Base-by-base conservation (phyloP, 768 basidiomycete genomes). In the Naganishia vishniacii region DNA sequence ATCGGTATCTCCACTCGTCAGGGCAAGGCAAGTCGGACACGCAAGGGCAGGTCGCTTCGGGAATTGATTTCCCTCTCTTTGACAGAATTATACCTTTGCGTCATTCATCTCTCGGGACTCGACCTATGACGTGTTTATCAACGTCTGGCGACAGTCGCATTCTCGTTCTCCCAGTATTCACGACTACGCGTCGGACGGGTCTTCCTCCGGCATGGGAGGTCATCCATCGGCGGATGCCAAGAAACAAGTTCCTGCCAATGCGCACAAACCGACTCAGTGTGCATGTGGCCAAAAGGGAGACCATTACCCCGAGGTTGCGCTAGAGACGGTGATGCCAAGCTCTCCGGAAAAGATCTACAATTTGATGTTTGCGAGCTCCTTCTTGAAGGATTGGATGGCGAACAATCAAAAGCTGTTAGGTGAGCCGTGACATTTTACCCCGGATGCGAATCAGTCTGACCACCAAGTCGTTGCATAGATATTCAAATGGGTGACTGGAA, bases 51-150 rank as follows among this genome's bases (percentile, higher is more conserved):
- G 18, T 18, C 40, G 3, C 2, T 18, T 18, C 16, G 9, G 7
- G 15, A 7, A 34, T 44, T 58, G 25, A 62, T 23, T n/a, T 4
- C 47, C 51, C 26, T 37, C 20, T 29, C 2, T 20, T 8, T 4
- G n/a, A 83, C 18, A 61, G 44, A 90, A 93, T 79, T 91, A 95
- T 79, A 89, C 87, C 0, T 98, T 98, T 70, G 90, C 95, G 0
- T 97, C 93, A 15, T 94, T 99, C 82, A 86, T 98, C 69, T 88
- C 92, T 0, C 85, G 94, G 11, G 94, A 99, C 79, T 91, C 92
- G 44, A 92, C 93, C 0, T 93, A 85, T 78, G 94, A 99, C 78
- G 90, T 98, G 59, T 90, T 98, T 45, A 84, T 84, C 75, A 97
- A 94, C 77, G 91, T 97, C 69, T 98, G 95, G 94, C 83, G 89